Percentiles rank a stretch among this genome's conserved stretches.
These are phyloP conservation scores for Diaporthe caulivora DNA, from an alignment of 2,329 filamentous ascomycete genomes.

Conservation along the genomic window DNA sequence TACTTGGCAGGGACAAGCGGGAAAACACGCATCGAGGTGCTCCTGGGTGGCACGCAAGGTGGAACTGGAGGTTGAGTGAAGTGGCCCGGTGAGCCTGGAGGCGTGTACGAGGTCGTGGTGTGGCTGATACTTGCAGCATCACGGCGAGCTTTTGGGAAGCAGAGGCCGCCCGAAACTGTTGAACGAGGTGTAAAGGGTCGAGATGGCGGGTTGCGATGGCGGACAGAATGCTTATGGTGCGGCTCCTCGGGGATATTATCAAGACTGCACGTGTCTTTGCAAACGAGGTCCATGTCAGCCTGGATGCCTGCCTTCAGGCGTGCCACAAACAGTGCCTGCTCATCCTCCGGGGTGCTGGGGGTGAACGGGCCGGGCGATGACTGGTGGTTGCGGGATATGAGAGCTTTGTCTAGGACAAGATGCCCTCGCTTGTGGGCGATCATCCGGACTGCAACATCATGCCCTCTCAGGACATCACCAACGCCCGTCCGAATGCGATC, in stretches of 20 bases:
- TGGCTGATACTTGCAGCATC: neutral
- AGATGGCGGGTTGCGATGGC: conserved; percentile 16
- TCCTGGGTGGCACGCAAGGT: neutral
- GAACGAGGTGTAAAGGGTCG: conserved; percentile 30
- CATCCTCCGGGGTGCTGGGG: neutral
- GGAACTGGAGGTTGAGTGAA: conserved; percentile 5
- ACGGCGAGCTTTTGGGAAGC: neutral
- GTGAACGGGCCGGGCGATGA: conserved; percentile 40
- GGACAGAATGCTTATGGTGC: conserved; percentile 18
- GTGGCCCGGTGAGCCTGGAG: conserved; percentile 19
- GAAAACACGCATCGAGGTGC: conserved; percentile 40
- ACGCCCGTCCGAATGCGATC: conserved; percentile 65
- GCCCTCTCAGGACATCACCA: conserved; percentile 60
- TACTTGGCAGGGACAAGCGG: conserved; percentile 43
- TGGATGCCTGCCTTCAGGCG: conserved; percentile 60
- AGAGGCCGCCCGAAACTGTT: neutral
- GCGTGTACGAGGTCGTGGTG: conserved; percentile 2
- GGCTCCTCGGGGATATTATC: conserved; percentile 49
- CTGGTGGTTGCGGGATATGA: conserved; percentile 55
- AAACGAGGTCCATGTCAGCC: conserved; percentile 61
- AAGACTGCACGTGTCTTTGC: conserved; percentile 64
- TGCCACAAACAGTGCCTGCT: conserved; percentile 51
- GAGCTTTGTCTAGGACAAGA: conserved; percentile 62
- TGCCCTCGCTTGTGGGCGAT: conserved; percentile 66
- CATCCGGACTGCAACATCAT: conserved; percentile 61